Conservation (phyloP, 129 eudicot species). For the Daucus carota region DH1_v3.0 NC_030383.2:1324501-1325000, state of each 20-base stretch:
- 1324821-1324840: not conserved
- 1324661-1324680: constrained; percentile 49
- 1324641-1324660: constrained; percentile 66
- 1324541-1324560: constrained; percentile 59
- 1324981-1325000: constrained; percentile 25
- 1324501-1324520: not conserved
- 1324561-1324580: constrained; percentile 74
- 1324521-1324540: not conserved
- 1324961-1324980: constrained; percentile 53
- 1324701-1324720: constrained; percentile 69
- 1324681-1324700: constrained; percentile 57
- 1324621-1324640: constrained; percentile 46
- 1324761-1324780: constrained; percentile 57
- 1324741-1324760: constrained; percentile 21
- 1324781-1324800: constrained; percentile 60
- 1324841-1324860: not conserved
- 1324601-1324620: constrained; percentile 48
- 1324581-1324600: constrained; percentile 49
- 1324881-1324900: not conserved
- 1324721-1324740: constrained; percentile 44
- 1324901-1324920: constrained; percentile 10
- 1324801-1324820: constrained; percentile 60
- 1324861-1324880: not conserved
- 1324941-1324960: constrained; percentile 76
- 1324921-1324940: not conserved